These are phyloP conservation scores for Cymbopogon flexuosus DNA, from an alignment of 202 grass and related monocot species.

Conservation along the genomic window DNA sequence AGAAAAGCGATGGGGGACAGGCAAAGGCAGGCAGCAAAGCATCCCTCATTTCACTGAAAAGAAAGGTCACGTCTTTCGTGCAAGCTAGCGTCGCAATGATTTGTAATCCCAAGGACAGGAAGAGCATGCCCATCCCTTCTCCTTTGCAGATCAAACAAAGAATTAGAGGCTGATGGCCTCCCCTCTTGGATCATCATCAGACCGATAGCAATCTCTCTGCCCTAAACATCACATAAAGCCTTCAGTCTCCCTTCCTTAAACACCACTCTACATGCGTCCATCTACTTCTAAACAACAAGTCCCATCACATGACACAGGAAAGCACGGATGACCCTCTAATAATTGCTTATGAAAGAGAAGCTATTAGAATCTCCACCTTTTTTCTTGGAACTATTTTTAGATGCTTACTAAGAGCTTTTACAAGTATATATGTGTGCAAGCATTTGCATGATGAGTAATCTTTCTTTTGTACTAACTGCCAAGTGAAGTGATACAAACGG, in stretches of 20 bases:
- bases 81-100: conserved; percentile 40
- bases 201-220: not conserved
- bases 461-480: conserved; percentile 16
- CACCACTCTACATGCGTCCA: not conserved
- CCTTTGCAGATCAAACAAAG: conserved; percentile 23
- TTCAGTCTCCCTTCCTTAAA: conserved; percentile 12
- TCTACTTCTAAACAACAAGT: not conserved
- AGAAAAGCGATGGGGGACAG: not conserved
- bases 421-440: not conserved
- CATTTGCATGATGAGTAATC: not conserved
- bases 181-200: conserved; percentile 1
- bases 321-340: not conserved
- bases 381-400: not conserved
- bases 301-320: conserved; percentile 14
- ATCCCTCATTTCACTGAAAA: conserved; percentile 50
- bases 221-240: conserved; percentile 10
- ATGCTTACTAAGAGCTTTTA: not conserved
- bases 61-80: conserved; percentile 53
- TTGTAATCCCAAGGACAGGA: conserved; percentile 28
- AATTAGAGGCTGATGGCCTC: not conserved
- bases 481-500: conserved; percentile 21
- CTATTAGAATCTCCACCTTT: not conserved
- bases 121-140: not conserved
- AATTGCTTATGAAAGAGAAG: not conserved
- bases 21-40: conserved; percentile 33